Evolutionary conservation across 768 basidiomycete genomes (phyloP), one percentile per base, ranked within the genome.

Genomic region (Agrocybe pediades): DNA sequence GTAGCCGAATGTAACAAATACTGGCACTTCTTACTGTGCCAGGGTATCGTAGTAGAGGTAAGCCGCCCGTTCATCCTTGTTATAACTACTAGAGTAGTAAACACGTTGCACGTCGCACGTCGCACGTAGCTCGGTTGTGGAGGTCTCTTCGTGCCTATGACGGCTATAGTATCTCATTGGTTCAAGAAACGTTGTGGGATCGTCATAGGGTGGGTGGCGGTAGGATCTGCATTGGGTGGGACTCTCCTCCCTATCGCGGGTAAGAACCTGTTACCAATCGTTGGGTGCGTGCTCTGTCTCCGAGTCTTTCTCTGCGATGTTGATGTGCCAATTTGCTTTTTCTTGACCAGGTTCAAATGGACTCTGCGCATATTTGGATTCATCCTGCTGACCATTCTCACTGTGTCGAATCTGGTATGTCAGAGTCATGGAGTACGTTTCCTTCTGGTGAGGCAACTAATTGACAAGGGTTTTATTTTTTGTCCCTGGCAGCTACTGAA

Each of bases 321-420:
- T n/a, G n/a, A n/a, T n/a, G n/a, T n/a, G n/a, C n/a, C n/a, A n/a
- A n/a, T n/a, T n/a, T n/a, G n/a, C n/a, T n/a, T n/a, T n/a, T n/a
- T n/a, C n/a, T n/a, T n/a, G n/a, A n/a, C n/a, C n/a, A 90, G 88
- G n/a, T 92, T 91, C 66, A 72, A 74, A 56, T 92, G 89, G 90
- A 88, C 89, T 0, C 82, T 88, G 77, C 77, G 90, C 11, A 80
- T 86, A 29, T 68, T 90, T 40, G 88, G 82, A 2, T 83, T 90
- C 56, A 80, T 89, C 8, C 65, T 89, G 0, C 56, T 87, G 1
- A 56, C 75, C 15, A 63, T 77, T 1, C 73, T 90, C 3, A 77
- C 78, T 1, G 63, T 80, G 11, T 76, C 81, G 15, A 88, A 86
- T 65, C 53, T 89, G 41, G 77, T 79, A n/a, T n/a, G n/a, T n/a